Evolutionary conservation across 1,284 basidiomycete genomes (phyloP), one percentile per base, ranked within the genome.

Genomic region (Sutorius eximius): DNA sequence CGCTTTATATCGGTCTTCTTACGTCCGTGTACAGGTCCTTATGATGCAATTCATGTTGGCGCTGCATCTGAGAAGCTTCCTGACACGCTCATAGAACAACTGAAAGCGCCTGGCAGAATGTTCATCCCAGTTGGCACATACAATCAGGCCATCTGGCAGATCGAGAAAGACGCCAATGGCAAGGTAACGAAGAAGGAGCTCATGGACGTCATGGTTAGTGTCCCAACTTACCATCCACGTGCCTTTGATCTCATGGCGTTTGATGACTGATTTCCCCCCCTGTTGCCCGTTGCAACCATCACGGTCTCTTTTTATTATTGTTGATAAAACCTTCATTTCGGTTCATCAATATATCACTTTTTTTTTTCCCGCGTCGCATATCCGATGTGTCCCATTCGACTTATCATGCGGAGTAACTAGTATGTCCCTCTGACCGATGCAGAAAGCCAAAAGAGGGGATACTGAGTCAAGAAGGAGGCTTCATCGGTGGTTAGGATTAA

Each of bases 21-120:
- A 51, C 29, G n/a, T 12, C 37, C 32, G 10, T 41, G 45, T 16
- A 18, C 30, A 81, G 93, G 83, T 0, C 93, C 92, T 0, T 97
- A 89, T 69, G 83, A 92, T 60, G 89, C 85, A 0, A 98, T 98
- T 45, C 96, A 99, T 64, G 96, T 98, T 20, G 96, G 96, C 5
- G 96, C 96, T 0, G 95, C 95, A 0, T 87, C 95, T 0, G 88
- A 91, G 0, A 77, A 67, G 0, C 73, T 94, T n/a, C 94, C 95
- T 0, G 70, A 82, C 34, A 69, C 80, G 0, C 80, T 98, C 0
- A 69, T 98, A 27, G 82, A 92, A 13, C 89, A 96, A 71, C 85
- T 98, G 5, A 89, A 88, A 13, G 71, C 73, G 2, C 93, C 93
- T 0, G 96, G 96, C 2, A 77, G 93, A 48, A 93, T 98, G 88